Percentiles rank a stretch among this genome's conserved stretches.
Conservation (phyloP, 306 rosid species). For the Quercus glauca region DNA sequence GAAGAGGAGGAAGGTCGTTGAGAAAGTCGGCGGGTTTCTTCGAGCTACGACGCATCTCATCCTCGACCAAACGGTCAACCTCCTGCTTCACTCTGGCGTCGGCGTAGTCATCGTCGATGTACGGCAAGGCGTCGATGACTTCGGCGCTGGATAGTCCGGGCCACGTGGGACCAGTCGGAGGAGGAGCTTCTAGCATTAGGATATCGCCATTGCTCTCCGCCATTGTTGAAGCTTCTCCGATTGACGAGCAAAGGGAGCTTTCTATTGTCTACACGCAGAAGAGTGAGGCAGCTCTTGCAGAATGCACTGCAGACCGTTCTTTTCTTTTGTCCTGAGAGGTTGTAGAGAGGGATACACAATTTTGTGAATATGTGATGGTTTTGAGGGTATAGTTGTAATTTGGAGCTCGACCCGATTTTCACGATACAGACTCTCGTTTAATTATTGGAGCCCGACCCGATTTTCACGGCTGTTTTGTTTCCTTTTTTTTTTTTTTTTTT, state of each 20-base stretch:
- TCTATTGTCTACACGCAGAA: too few relatives aligned
- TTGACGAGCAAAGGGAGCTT: too few relatives aligned
- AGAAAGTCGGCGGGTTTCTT: slow-evolving; percentile 87
- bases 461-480: too few relatives aligned
- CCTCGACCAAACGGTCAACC: slow-evolving; percentile 86
- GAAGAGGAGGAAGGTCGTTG: slow-evolving; percentile 85
- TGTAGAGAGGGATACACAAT: too few relatives aligned
- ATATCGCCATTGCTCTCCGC: slow-evolving; percentile 42
- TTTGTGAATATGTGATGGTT: neutral
- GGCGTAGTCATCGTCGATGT: slow-evolving; percentile 87
- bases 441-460: too few relatives aligned
- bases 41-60: slow-evolving; percentile 88
- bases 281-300: too few relatives aligned
- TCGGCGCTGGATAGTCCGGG: slow-evolving; percentile 51
- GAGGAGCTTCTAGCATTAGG: slow-evolving; percentile 81
- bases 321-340: too few relatives aligned
- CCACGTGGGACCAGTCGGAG: slow-evolving; percentile 45
- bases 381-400: neutral
- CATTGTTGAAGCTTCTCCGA: slow-evolving; percentile 25
- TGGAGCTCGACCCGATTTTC: too few relatives aligned
- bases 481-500: too few relatives aligned
- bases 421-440: too few relatives aligned
- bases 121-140: slow-evolving; percentile 83
- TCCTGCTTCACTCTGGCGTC: slow-evolving; percentile 66
- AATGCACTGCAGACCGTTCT: too few relatives aligned